Base-by-base conservation (phyloP, 2,329 filamentous ascomycete species). In the Lachnellula occidentalis region DNA sequence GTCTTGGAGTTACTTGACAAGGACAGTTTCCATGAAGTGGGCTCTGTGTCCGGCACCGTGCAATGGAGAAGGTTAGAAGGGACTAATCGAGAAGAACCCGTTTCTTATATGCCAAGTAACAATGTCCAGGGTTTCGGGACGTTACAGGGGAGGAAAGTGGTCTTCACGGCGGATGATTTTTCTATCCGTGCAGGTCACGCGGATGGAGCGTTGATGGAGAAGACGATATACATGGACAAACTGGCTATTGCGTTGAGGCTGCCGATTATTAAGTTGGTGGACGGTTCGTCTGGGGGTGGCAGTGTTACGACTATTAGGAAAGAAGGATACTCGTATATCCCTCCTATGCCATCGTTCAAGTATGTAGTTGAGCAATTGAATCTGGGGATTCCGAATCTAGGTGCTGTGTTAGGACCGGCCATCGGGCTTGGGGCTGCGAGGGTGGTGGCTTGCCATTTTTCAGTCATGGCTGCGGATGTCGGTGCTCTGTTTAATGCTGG, bases 91-190 rank as follows among this genome's bases (percentile, higher is more conserved):
- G 77, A 81, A 56, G 73, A 77, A 55, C 76, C 79, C 0, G 67
- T 71, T 1, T 71, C 72, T 0, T 86, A 79, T 61, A 71, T 77
- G 5, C 82, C 82, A 0, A 80, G 75, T 55, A 86, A 86, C 58
- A 86, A 85, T 62, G 76, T 85, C 2, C 81, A 86, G 61, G 82
- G 80, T 0, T 76, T 79, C 52, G 80, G 81, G 2, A 72, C 70
- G 46, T 63, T 85, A 24, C 67, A 73, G 19, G 79, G 78, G 0
- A 70, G 82, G 39, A 75, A 76, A 51, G 72, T 86, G 3, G 70
- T 85, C 0, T 77, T 86, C 48, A 85, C 83, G 0, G 82, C 81
- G 0, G 82, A 86, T 63, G 83, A 86, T 64, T 86, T 85, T 59
- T 79, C 76, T 1, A 78, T 86, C 27, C 72, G 83, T 5, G 81